Percentiles rank a stretch among this genome's conserved stretches.
Evolutionary conservation across 768 basidiomycete genomes (phyloP).

Genomic region (Leccinum incarnatum): DNA sequence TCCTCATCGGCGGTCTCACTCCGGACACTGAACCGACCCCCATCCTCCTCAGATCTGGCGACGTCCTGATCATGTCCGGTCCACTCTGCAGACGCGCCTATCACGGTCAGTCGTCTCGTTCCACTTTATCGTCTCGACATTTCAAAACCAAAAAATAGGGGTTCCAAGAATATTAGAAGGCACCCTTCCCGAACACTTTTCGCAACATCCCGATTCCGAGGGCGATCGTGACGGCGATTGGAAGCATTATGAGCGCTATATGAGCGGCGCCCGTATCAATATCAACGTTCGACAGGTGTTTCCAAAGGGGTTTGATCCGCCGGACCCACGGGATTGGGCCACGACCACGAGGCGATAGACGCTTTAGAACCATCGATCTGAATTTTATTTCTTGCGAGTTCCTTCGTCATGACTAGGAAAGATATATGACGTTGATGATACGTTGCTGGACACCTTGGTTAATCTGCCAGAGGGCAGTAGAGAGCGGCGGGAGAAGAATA

Average conservation of each 20-base stretch:
- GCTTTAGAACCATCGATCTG: not conserved
- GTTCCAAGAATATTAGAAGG: constrained; percentile 86
- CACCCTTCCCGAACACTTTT: constrained; percentile 67
- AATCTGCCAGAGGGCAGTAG: not conserved
- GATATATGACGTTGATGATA: not conserved
- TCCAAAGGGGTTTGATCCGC: constrained; percentile 60
- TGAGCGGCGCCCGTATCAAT: constrained; percentile 75
- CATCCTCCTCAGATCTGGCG: constrained; percentile 87
- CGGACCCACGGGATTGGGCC: not conserved
- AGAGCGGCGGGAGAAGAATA: not conserved
- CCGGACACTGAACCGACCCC: constrained; percentile 75
- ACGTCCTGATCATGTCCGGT: constrained; percentile 92
- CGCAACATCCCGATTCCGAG: constrained; percentile 19
- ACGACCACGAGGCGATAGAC: constrained; percentile 2
- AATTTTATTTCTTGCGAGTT: not conserved
- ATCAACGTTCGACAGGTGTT: constrained; percentile 91
- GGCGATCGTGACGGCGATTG: constrained; percentile 43
- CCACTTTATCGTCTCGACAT: not conserved
- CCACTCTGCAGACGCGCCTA: constrained; percentile 81
- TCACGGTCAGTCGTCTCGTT: constrained; percentile 61
- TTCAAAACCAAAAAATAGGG: constrained; percentile 39
- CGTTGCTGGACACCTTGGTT: not conserved
- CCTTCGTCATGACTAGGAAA: constrained; percentile 2
- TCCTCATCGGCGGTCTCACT: constrained; percentile 84
- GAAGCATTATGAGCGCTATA: constrained; percentile 60